Base-by-base conservation (phyloP, 257 asterid genomes). In the Misopates orontium region DNA sequence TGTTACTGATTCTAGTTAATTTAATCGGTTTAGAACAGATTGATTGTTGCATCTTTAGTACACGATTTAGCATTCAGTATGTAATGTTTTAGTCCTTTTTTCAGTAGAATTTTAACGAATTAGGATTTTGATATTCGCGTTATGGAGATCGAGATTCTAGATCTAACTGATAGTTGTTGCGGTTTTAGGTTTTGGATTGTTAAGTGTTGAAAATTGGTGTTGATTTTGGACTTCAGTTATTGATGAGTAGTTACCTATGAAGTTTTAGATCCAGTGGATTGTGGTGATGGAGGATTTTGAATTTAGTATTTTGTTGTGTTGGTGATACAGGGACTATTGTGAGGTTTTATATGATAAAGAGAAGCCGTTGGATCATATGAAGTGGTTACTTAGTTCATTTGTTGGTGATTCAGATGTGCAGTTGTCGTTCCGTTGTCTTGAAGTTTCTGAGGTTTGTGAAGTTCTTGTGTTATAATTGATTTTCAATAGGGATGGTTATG, bases 281-380 rank as follows among this genome's bases (percentile, higher is more conserved):
- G n/a, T n/a, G n/a, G n/a, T n/a, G 3, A 28, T 28, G 36, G 36
- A 28, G 36, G 7, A 28, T 28, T 28, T 28, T 28, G 7, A 3
- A 28, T 2, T 7, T 28, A 28, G 36, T 28, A 28, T 28, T 28
- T 69, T 63, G 15, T 48, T 66, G 66, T 62, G 25, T 49, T 66
- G 56, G 41, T 50, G 54, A 59, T 66, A 50, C 80, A 73, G 79
- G 73, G 72, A 55, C 60, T 64, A 60, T 68, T 52, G 71, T 67
- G 74, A 41, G 77, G 69, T 50, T 64, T 67, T 69, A 28, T 63
- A 47, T 61, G 68, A 61, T 28, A 62, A 70, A 41, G 82, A 71
- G 70, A 55, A 52, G 70, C 55, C 53, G 66, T 79, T 51, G 74
- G 76, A 71, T 77, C 78, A 56, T 80, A 77, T 77, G 87, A 79